These are phyloP conservation scores for Pulveroboletus sp. DNA, from an alignment of 768 basidiomycete species.

Conservation along the genomic window DNA sequence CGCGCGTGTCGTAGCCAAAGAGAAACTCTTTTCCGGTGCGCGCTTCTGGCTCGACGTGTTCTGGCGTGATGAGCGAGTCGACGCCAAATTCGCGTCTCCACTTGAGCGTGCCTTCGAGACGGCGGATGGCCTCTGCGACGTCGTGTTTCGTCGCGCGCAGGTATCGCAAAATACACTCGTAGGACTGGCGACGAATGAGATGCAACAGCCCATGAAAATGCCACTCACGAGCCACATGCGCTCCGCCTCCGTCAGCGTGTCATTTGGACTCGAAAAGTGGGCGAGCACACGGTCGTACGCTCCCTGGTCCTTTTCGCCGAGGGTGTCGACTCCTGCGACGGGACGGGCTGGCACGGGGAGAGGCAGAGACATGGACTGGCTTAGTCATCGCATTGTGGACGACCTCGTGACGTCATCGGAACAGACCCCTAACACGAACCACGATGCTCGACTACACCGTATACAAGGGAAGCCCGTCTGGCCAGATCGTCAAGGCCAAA, in stretches of 20 bases:
- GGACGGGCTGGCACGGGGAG: conserved; percentile 24
- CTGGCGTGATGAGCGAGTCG: conserved; percentile 57
- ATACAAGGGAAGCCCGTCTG: conserved; percentile 28
- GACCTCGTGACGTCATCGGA: background rate
- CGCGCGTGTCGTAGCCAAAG: conserved; percentile 69
- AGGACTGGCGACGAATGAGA: conserved; percentile 36
- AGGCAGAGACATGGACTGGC: background rate
- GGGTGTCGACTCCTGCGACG: conserved; percentile 25
- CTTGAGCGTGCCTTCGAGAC: conserved; percentile 68
- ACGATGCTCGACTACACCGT: conserved; percentile 22
- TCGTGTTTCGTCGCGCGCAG: conserved; percentile 80
- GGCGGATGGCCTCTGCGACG: conserved; percentile 50
- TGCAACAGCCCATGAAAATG: background rate
- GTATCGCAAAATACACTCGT: conserved; percentile 75
- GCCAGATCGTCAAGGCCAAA: conserved; percentile 18
- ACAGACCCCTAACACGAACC: background rate
- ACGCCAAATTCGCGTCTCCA: conserved; percentile 83
- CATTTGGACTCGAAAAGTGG: conserved; percentile 56
- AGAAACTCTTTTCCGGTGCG: conserved; percentile 80
- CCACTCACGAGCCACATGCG: conserved; percentile 70
- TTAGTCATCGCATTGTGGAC: too few relatives aligned
- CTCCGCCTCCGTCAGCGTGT: conserved; percentile 61
- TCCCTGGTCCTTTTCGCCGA: conserved; percentile 45
- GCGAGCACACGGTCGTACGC: conserved; percentile 53
- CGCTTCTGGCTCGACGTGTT: conserved; percentile 72